Evolutionary conservation across 306 rosid genomes (phyloP), one percentile per base, ranked within the genome.

Genomic region (Heteromeles arbutifolia): DNA sequence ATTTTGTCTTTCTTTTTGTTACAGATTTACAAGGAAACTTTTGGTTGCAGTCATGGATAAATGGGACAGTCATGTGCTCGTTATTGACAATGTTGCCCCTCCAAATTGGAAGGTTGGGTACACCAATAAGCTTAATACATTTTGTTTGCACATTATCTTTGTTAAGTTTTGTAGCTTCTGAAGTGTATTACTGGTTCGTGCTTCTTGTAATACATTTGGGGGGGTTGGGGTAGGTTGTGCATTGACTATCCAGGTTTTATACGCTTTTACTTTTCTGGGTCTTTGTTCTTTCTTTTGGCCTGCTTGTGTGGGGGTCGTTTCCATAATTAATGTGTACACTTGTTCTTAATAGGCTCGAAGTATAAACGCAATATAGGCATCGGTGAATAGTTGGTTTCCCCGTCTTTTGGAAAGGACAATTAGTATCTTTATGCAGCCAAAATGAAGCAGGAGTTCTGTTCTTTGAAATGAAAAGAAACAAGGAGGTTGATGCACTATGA

Each of bases 21-120:
- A 58, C 92, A 92, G 98, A 80, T 92, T 94, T 52, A 82, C 97
- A 1, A 88, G 90, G 86, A 92, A 92, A 77, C 84, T 95, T 71
- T 81, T 95, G 85, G 93, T 89, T 88, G 97, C 97, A 11, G 93
- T 92, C 67, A 75, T 70, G 83, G 97, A 90, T 62, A 85, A 69
- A 77, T 94, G 98, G 98, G 98, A 92, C 64, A 75, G 78, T 58
- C 89, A 92, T 62, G 95, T 87, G 73, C 75, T 65, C 44, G 79
- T 79, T 69, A 94, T 94, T 72, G 89, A 90, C 80, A 86, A 85
- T 77, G 82, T 92, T 65, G 87, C 83, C 81, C 98, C 98, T 73
- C 80, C 87, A 73, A 88, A 82, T 86, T 94, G 98, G 98, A 90
- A 94, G 96, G 98, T 93, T 50, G 50, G 66, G 25, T 58, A 63